phyloP scores from a whole-genome alignment of 225 moss, liverwort and hornwort species.

The Ulota crispa region DNA sequence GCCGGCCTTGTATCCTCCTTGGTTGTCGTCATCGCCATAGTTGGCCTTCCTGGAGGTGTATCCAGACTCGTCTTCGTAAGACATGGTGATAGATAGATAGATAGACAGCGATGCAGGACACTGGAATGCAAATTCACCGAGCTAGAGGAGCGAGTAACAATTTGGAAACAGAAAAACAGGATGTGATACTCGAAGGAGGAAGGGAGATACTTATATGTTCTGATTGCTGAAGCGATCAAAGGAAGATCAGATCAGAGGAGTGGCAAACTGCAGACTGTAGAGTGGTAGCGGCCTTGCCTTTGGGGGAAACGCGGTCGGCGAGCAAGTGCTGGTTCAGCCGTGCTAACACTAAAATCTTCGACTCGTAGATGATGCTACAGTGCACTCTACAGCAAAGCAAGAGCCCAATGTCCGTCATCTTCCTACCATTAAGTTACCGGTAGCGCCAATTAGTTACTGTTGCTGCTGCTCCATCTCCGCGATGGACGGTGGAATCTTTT shows the following conservation, averaged over 20 bases:
- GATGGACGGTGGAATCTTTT: not conserved
- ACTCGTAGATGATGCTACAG: not conserved
- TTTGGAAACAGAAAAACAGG: not conserved
- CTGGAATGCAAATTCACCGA: not conserved
- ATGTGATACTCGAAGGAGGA: not conserved
- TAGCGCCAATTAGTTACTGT: not conserved
- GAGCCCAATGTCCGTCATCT: not conserved
- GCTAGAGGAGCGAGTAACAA: not conserved
- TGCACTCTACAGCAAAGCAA: no score
- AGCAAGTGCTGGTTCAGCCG: not conserved
- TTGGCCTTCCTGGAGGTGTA: constrained; percentile 23
- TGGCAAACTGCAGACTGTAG: no score
- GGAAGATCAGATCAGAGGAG: not conserved
- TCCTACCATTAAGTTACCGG: not conserved
- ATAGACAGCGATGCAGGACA: not conserved
- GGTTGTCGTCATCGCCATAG: constrained; percentile 25
- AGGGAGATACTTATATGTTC: not conserved
- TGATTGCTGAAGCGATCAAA: not conserved
- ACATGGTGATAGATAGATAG: constrained; percentile 19
- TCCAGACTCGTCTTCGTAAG: constrained; percentile 37
- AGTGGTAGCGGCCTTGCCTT: not conserved
- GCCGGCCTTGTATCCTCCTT: constrained; percentile 26
- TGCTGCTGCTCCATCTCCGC: not conserved
- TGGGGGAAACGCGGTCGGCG: not conserved
- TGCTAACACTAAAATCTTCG: not conserved